phyloP scores from a whole-genome alignment of 495 filamentous ascomycete genomes.

The Aspergillus sclerotioniger region DNA sequence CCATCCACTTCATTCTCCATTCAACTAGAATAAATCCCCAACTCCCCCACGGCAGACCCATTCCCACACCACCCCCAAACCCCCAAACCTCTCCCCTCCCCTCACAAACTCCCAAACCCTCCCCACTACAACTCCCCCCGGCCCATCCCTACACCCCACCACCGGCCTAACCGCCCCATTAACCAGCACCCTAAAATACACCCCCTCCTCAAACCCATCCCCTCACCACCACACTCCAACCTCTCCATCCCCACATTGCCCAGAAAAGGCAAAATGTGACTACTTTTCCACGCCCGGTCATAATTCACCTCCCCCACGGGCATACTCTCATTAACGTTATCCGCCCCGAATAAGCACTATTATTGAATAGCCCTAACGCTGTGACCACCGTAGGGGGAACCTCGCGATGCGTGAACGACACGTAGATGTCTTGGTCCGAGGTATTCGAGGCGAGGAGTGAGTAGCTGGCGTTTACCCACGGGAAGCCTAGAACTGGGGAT shows the following conservation, averaged over 20 bases:
- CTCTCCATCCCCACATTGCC: constrained; percentile 21
- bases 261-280: constrained; percentile 20
- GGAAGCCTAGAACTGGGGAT: constrained; percentile 17
- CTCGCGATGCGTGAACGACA: constrained; percentile 25
- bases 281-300: constrained; percentile 21
- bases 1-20: no score
- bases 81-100: constrained; percentile 12
- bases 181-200: constrained; percentile 24
- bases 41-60: not conserved
- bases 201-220: constrained; percentile 17
- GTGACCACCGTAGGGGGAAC: constrained; percentile 21
- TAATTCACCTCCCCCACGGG: constrained; percentile 21
- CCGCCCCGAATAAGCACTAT: constrained; percentile 18
- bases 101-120: constrained; percentile 15
- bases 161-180: constrained; percentile 24
- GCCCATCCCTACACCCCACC: constrained; percentile 22
- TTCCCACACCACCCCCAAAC: constrained; percentile 18
- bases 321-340: constrained; percentile 19
- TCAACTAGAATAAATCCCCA: not conserved
- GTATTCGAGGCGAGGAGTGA: constrained; percentile 7
- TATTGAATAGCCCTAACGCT: constrained; percentile 23
- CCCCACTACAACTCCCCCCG: constrained; percentile 18
- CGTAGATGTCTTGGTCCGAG: constrained; percentile 16
- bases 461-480: constrained; percentile 19
- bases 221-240: constrained; percentile 17